A percentile compares a stretch with the other conserved stretches of the same genome.
Conservation (phyloP, 257 asterid species). For the Salvia hispanica region DNA sequence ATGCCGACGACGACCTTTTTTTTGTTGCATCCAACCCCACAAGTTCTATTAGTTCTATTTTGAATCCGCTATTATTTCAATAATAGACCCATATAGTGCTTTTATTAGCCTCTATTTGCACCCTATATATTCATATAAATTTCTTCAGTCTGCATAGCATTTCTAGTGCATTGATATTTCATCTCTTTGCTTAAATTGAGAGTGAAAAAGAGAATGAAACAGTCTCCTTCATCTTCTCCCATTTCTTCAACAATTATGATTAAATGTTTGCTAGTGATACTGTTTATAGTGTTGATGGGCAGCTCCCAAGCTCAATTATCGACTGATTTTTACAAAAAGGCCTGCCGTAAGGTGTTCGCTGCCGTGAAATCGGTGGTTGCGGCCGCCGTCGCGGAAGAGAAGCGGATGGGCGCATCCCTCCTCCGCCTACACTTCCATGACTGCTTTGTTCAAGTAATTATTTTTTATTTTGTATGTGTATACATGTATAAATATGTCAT, state of each 20-base stretch:
- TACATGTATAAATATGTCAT: too few species aligned
- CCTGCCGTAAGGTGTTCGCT: slow-evolving; percentile 39
- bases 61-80: too few species aligned
- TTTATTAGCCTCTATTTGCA: neutral
- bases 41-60: too few species aligned
- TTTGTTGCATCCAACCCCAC: too few species aligned
- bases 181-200: neutral
- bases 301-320: slow-evolving; percentile 35
- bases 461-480: too few species aligned
- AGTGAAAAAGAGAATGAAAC: neutral
- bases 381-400: slow-evolving; percentile 28
- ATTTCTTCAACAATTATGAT: neutral
- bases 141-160: neutral
- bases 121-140: slow-evolving; percentile 1
- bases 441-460: slow-evolving; percentile 28
- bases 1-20: too few species aligned
- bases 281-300: slow-evolving; percentile 14
- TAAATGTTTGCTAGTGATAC: slow-evolving; percentile 1
- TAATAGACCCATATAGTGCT: neutral
- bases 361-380: slow-evolving; percentile 35
- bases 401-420: slow-evolving; percentile 31
- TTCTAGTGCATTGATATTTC: neutral
- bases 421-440: slow-evolving; percentile 36
- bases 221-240: slow-evolving; percentile 1
- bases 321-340: slow-evolving; percentile 33